Base-by-base conservation (phyloP, 2,329 filamentous ascomycete species). In the Pseudofabraea citricarpa region DNA sequence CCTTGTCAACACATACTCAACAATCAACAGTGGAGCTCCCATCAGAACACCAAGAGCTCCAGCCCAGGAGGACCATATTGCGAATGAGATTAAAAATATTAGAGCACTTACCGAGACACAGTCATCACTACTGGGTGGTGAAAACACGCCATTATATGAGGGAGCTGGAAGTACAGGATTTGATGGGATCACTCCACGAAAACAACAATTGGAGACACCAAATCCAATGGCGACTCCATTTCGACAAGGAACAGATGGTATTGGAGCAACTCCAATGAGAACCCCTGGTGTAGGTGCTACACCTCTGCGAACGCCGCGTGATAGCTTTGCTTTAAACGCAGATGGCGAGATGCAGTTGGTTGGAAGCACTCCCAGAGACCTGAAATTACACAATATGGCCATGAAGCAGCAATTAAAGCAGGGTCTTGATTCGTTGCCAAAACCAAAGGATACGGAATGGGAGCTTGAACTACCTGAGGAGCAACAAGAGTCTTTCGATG, bases 71-170 rank as follows among this genome's bases (percentile, higher is more conserved):
- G 93, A 98, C 58, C 85, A 89, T 53, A 93, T 98, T 46, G 90
- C 91, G 52, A 98, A 97, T 62, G 93, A 98, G 65, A 91, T 97
- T 50, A 82, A 84, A 46, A 97, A 98, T 62, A 95, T 96, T 37
- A 81, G 87, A 52, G 88, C 93, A 6, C 71, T 96, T 40, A 97
- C 90, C 1, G 87, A 95, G 60, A 97, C 91, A 0, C 87, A 97
- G 57, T 97, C 93, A 16, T 95, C 88, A 8, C 72, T 98, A 7
- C 73, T 98, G 1, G 93, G 93, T 48, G 93, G 91, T 12, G 93
- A 98, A 53, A 97, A 97, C 57, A 90, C 90, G 0, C 87, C 89
- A 33, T 73, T 98, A 9, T 79, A 90, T 45, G 87, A 95, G 59
- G 89, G 89, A 5, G 69, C 75, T 35, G 82, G 79, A 3, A 94